Percentiles rank a stretch among this genome's conserved stretches.
These are phyloP conservation scores for Podospora fimiseda DNA, from an alignment of 495 filamentous ascomycete species.

Conservation along the genomic window DNA sequence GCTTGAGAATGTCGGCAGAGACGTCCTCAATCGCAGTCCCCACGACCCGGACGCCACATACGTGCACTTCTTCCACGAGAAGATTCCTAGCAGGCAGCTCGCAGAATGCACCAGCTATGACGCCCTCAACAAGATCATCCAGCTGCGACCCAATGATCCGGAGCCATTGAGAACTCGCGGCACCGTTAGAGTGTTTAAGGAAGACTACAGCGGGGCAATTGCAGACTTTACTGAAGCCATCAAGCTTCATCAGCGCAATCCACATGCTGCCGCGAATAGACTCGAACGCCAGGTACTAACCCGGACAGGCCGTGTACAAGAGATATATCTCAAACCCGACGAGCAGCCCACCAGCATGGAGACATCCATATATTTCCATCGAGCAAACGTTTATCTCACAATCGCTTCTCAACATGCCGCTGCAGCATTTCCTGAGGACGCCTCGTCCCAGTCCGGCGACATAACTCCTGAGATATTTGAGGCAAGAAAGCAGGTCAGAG, in stretches of 20 bases:
- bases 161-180: constrained; percentile 65
- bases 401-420: constrained; percentile 58
- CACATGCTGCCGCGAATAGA: constrained; percentile 34
- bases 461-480: constrained; percentile 35
- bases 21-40: constrained; percentile 60
- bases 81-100: constrained; percentile 71
- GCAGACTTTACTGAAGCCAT: constrained; percentile 61
- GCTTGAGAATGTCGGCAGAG: constrained; percentile 68
- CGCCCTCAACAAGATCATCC: constrained; percentile 59
- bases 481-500: constrained; percentile 58
- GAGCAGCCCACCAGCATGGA: constrained; percentile 69
- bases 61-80: constrained; percentile 83
- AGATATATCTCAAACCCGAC: constrained; percentile 54
- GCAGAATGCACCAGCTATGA: constrained; percentile 63
- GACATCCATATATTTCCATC: constrained; percentile 67
- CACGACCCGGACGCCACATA: constrained; percentile 66
- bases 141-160: constrained; percentile 52
- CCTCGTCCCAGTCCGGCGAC: neutral
- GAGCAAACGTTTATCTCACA: constrained; percentile 65
- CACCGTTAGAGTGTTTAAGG: constrained; percentile 67
- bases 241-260: constrained; percentile 48
- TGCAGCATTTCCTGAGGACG: constrained; percentile 5
- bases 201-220: constrained; percentile 61
- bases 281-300: constrained; percentile 33
- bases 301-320: constrained; percentile 36